Base-by-base conservation (phyloP, 148 eudicot species). In the Oxyria digyna region DNA sequence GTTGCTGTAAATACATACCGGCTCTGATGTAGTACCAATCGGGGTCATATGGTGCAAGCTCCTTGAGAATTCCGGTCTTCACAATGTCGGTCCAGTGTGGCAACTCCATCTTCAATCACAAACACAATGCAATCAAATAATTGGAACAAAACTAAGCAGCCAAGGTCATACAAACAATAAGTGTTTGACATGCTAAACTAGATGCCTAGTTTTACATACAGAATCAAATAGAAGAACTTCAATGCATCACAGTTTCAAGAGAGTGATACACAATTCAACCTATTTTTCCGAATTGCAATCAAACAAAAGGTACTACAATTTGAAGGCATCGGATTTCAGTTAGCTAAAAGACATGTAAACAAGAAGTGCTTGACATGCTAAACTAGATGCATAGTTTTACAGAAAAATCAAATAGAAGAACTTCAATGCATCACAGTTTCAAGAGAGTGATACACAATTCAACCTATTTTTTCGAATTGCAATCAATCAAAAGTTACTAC, bases 21-120 rank as follows among this genome's bases (percentile, higher is more conserved):
- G 90, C 87, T 66, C 90, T 83, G 37, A 82, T 85, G 67, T 78
- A 85, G 43, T 85, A 85, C 89, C 86, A 85, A 62, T 85, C 89
- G 8, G 82, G 83, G 49, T 85, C 89, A 79, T 83, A 83, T 0
- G 89, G 89, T 8, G 89, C 87, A 62, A 83, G 90, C 54, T 86
- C 90, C 81, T 86, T 86, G 73, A 72, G 74, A 13, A 26, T 74
- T 35, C 81, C 90, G 15, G 90, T 86, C 67, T 86, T 86, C 75
- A 83, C 90, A 65, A 86, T 85, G 48, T 85, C 89, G 3, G 85
- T 81, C 89, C 89, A 85, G 26, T 75, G 79, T 3, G 89, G 89
- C 40, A 86, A 85, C 82, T 86, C 90, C 75, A 88, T 81, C 95
- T 88, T 10, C 31, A 66, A 38, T 38, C 24, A 29, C 18, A 59